A percentile compares a stretch with the other conserved stretches of the same genome.
phyloP scores from a whole-genome alignment of 805 yeast species.

The Blastobotrys mokoenaii region DNA sequence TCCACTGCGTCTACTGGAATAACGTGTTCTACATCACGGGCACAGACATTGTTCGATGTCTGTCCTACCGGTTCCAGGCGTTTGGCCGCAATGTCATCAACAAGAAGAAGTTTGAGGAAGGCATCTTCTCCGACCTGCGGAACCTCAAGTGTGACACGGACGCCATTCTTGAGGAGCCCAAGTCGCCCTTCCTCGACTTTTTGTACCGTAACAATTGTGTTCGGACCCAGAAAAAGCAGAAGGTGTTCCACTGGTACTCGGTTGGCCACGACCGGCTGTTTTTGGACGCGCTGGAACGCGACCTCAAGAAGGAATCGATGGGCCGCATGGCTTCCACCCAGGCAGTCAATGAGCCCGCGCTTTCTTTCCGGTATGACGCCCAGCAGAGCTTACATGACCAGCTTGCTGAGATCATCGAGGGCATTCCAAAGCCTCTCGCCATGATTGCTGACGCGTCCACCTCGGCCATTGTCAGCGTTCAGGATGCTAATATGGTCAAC shows the following conservation, averaged over 20 bases:
- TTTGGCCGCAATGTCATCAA: constrained; percentile 82
- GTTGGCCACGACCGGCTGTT: constrained; percentile 90
- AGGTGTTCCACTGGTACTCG: constrained; percentile 93
- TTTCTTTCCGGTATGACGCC: constrained; percentile 59
- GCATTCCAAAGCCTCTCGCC: constrained; percentile 22
- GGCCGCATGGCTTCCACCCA: constrained; percentile 61
- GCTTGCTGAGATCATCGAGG: constrained; percentile 22
- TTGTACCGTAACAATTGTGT: constrained; percentile 79
- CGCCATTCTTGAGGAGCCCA: constrained; percentile 81
- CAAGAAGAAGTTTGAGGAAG: constrained; percentile 93
- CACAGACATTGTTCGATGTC: constrained; percentile 89
- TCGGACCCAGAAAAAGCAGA: constrained; percentile 92
- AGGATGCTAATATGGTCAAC: no score
- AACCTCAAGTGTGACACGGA: constrained; percentile 72
- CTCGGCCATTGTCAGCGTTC: constrained; percentile 5
- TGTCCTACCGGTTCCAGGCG: constrained; percentile 78
- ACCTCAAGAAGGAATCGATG: constrained; percentile 63
- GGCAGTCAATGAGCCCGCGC: constrained; percentile 69
- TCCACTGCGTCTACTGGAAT: constrained; percentile 93
- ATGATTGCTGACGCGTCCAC: constrained; percentile 26
- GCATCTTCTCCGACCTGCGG: constrained; percentile 85
- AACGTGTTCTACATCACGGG: constrained; percentile 86
- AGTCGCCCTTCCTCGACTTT: constrained; percentile 75
- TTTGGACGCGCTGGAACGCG: constrained; percentile 90
- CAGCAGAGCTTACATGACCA: constrained; percentile 30